Conservation (phyloP, 2,329 filamentous ascomycete species). For the Tolypocladium amazonense region DNA sequence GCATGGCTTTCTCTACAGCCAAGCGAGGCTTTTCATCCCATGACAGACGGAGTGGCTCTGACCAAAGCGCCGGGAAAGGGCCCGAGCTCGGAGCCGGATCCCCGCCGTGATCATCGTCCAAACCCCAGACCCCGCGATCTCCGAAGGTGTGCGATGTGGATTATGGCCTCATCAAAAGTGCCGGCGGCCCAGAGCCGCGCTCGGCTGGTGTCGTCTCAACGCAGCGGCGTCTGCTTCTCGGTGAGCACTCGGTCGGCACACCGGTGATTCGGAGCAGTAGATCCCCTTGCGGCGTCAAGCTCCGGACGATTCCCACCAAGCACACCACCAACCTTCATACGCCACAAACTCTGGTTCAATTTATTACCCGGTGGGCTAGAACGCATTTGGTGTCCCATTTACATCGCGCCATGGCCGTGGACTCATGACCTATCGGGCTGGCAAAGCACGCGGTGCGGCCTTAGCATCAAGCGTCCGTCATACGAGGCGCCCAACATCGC, state of each 20-base stretch:
- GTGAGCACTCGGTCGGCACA: neutral
- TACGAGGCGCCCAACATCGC: neutral
- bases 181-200: neutral
- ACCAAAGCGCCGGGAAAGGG: neutral
- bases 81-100: neutral
- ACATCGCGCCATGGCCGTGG: neutral
- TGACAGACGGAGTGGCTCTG: neutral
- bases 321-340: neutral
- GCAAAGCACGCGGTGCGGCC: neutral
- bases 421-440: neutral
- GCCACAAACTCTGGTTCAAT: neutral
- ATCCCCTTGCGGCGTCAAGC: neutral
- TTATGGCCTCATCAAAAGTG: neutral
- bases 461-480: neutral
- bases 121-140: neutral
- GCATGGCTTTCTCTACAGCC: neutral
- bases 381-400: neutral
- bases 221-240: neutral
- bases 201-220: neutral
- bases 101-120: neutral
- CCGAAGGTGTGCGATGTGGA: neutral
- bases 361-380: neutral
- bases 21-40: neutral
- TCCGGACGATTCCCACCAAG: neutral
- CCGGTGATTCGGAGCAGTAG: neutral